Percentiles rank a stretch among this genome's conserved stretches.
Conservation (phyloP, 306 rosid genomes). For the Quercus cerris region DNA sequence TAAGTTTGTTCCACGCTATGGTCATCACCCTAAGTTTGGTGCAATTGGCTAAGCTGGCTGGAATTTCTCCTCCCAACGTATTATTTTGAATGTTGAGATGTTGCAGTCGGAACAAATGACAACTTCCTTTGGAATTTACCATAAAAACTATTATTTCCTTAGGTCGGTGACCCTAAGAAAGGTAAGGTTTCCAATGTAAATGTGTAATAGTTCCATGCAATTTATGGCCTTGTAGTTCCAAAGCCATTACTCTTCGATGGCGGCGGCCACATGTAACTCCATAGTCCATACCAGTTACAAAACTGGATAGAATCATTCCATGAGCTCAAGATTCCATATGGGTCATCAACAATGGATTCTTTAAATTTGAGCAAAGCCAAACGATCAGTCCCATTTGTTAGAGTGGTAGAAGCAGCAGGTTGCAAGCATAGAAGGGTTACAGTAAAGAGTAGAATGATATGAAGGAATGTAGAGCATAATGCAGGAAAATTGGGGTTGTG, state of each 20-base stretch:
- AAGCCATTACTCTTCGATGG: conserved; percentile 24
- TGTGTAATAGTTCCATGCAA: conserved; percentile 33
- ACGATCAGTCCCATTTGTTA: conserved; percentile 13
- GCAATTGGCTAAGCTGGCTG: too few relatives aligned
- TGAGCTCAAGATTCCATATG: conserved; percentile 9
- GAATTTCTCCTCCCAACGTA: not conserved
- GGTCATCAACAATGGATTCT: conserved; percentile 1
- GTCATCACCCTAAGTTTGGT: too few relatives aligned
- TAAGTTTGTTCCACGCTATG: not conserved
- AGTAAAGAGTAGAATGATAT: not conserved
- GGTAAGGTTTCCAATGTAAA: conserved; percentile 32
- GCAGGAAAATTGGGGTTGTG: not conserved
- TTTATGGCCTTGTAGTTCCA: not conserved
- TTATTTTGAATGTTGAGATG: not conserved
- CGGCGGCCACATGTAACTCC: conserved; percentile 38
- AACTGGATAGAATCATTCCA: conserved; percentile 37
- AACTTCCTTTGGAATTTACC: conserved; percentile 31
- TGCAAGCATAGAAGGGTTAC: not conserved
- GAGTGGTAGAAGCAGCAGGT: not conserved
- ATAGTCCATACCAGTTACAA: conserved; percentile 25
- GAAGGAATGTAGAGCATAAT: not conserved
- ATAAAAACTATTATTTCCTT: not conserved
- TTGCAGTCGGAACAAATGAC: conserved; percentile 5
- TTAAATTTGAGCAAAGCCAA: conserved; percentile 32
- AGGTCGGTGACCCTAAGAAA: conserved; percentile 2